Base-by-base conservation (phyloP, 352 stramenopile genomes). In the Phytopythium delawarense region DNA sequence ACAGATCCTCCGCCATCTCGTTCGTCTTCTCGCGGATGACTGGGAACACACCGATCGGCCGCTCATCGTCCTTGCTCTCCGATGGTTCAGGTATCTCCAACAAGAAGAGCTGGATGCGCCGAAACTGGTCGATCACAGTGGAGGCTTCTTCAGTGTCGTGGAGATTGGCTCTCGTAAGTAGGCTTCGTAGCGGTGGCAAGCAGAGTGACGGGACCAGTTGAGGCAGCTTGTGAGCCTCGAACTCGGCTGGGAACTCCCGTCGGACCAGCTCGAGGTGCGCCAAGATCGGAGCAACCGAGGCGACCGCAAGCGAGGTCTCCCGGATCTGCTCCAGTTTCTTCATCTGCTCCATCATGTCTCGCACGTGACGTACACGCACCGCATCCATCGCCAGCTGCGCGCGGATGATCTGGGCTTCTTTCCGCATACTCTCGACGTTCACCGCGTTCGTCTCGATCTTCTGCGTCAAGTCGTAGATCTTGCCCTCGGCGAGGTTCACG, bases 401-500 rank as follows among this genome's bases (percentile, higher is more conserved):
- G 23, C 72, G 71, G 18, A 94, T 76, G 35, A 94, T 81, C 62
- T 78, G 81, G 1, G 70, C 66, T 55, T 94, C 84, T 66, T 88
- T 86, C 30, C 72, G 78, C 71, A 94, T 81, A 25, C 67, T 79
- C 8, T 65, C 65, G 16, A 91, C 46, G 28, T 58, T 84, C 56
- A 76, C 70, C 8, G 59, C 65, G 64, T 84, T 89, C 0, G 62
- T 64, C 6, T 77, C 72, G 46, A 89, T 83, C 59, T 92, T 91
- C 49, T 91, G 79, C 21, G 70, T 92, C 44, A 92, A 57, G 60
- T 90, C 81, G 48, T 79, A 86, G 60, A 96, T 91, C 37, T 86
- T 72, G 9, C 81, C 78, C 69, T 96, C 81, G 4, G 88, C 72
- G 3, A 93, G 61, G 63, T 93, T 93, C 44, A 97, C 88, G 18